These are phyloP conservation scores for Ophidiomyces ophidiicola DNA, from an alignment of 2,329 filamentous ascomycete genomes.

Conservation along the genomic window DNA sequence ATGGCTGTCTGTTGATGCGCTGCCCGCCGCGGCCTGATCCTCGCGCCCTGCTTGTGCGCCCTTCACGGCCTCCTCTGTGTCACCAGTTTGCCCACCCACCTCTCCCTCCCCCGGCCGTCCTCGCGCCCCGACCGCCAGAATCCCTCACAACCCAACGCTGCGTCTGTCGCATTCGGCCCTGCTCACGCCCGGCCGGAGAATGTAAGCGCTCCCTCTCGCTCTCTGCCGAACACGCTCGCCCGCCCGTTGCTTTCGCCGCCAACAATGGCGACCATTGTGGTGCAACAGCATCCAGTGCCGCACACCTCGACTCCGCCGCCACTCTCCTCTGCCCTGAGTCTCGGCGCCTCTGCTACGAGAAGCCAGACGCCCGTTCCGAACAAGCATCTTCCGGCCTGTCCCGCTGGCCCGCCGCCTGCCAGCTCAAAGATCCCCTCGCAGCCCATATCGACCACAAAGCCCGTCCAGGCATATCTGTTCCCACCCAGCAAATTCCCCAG, in stretches of 20 bases:
- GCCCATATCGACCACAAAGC: slow-evolving; percentile 48
- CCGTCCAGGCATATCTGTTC: slow-evolving; percentile 48
- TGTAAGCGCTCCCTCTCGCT: too few species aligned
- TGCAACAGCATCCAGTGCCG: slow-evolving; percentile 35
- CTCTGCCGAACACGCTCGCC: too few species aligned
- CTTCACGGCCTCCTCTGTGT: too few species aligned
- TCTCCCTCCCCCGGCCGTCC: too few species aligned
- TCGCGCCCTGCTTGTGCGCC: too few species aligned
- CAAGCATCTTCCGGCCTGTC: slow-evolving; percentile 80
- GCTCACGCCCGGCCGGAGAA: too few species aligned
- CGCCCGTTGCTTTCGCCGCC: too few species aligned
- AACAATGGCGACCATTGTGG: slow-evolving; percentile 37
- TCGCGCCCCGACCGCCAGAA: neutral
- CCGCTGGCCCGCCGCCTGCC: slow-evolving; percentile 55
- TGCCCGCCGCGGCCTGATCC: too few species aligned
- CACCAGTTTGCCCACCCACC: too few species aligned
- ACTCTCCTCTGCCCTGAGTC: slow-evolving; percentile 40
- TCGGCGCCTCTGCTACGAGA: slow-evolving; percentile 43
- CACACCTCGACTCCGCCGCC: slow-evolving; percentile 40
- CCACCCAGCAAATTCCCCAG: slow-evolving; percentile 55
- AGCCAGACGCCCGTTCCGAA: slow-evolving; percentile 60
- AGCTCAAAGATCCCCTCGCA: slow-evolving; percentile 39
- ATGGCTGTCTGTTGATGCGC: too few species aligned
- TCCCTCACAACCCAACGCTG: neutral
- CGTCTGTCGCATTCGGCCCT: too few species aligned